Conservation (phyloP, 2,329 filamentous ascomycete species). For the Calonectria ilicicola region DNA sequence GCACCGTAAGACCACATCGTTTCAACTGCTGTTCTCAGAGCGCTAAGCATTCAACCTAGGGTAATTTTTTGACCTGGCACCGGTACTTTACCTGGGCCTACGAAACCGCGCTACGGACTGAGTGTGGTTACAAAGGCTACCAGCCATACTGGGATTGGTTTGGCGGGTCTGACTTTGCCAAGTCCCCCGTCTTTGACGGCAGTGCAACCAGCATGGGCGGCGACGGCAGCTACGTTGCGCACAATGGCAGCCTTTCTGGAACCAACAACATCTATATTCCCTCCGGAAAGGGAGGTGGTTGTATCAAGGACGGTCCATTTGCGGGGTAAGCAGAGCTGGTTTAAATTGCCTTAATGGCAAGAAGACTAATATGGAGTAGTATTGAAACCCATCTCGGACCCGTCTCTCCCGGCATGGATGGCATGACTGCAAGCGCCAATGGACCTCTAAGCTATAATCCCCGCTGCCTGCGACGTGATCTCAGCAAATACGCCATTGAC, state of each 20-base stretch:
- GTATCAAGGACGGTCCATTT: slow-evolving; percentile 28
- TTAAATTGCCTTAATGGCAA: neutral
- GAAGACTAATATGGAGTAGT: neutral
- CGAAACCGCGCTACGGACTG: slow-evolving; percentile 39
- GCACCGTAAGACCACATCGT: slow-evolving; percentile 33
- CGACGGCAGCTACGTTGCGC: neutral
- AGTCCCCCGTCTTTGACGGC: slow-evolving; percentile 66
- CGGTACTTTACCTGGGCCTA: slow-evolving; percentile 41
- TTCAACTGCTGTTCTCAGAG: neutral
- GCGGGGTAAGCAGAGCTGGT: neutral
- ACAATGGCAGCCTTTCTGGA: neutral
- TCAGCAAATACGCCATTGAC: neutral
- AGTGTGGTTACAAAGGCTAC: slow-evolving; percentile 48
- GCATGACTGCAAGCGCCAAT: slow-evolving; percentile 31
- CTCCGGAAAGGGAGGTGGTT: slow-evolving; percentile 34
- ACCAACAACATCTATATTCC: slow-evolving; percentile 40
- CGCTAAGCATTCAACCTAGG: slow-evolving; percentile 10
- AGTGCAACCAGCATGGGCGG: neutral
- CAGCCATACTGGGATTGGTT: slow-evolving; percentile 64
- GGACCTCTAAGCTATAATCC: slow-evolving; percentile 52
- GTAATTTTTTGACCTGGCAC: slow-evolving; percentile 42
- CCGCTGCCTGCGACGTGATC: slow-evolving; percentile 47
- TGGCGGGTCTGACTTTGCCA: slow-evolving; percentile 56
- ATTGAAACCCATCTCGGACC: neutral
- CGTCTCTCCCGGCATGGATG: neutral